A percentile compares a stretch with the other conserved stretches of the same genome.
phyloP scores from a whole-genome alignment of 176 grass and related monocot species.

The Carex pumila region DNA sequence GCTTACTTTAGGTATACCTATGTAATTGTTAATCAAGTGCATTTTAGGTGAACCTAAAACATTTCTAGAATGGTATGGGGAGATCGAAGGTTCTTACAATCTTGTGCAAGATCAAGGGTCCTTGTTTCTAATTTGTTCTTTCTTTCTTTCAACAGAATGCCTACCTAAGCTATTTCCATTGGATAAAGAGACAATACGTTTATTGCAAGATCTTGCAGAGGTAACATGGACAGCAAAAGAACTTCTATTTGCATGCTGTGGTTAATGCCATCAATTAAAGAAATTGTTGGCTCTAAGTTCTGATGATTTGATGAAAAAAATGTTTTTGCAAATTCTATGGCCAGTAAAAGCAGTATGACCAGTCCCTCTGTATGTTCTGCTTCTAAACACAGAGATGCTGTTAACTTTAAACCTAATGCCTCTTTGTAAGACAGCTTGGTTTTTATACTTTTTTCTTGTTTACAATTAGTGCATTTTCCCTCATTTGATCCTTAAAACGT shows the following conservation, averaged over 20 bases:
- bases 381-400: slow-evolving; percentile 20
- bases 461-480: not conserved
- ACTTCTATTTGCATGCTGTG: slow-evolving; percentile 84
- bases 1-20: not conserved
- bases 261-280: slow-evolving; percentile 27
- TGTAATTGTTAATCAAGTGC: not conserved
- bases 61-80: not conserved
- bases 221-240: slow-evolving; percentile 94
- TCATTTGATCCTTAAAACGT: not conserved
- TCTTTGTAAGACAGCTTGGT: not conserved
- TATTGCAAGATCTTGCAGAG: slow-evolving; percentile 70
- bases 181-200: slow-evolving; percentile 48
- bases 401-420: slow-evolving; percentile 26
- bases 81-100: not conserved
- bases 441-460: not conserved
- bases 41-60: not conserved
- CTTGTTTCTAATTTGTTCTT: not conserved
- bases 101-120: not conserved
- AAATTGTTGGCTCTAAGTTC: not conserved
- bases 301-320: slow-evolving; percentile 5
- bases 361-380: slow-evolving; percentile 2
- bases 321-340: not conserved
- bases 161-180: slow-evolving; percentile 78
- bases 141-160: slow-evolving; percentile 47
- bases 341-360: not conserved